Evolutionary conservation across 1,139 yeast genomes (phyloP).

Genomic region (Pneumocystis jirovecii): DNA sequence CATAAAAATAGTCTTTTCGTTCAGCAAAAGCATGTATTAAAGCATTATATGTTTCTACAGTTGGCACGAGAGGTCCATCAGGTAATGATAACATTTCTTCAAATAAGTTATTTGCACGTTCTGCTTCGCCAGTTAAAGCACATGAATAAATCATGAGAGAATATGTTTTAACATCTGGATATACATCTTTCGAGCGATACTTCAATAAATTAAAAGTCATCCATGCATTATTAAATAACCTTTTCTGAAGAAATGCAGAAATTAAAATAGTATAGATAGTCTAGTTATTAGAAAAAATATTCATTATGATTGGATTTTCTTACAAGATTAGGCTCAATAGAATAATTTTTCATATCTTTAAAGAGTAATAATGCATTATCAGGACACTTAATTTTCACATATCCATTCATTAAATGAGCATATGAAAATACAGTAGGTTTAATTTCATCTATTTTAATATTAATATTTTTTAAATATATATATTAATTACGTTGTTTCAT

Average conservation of each 20-base stretch:
- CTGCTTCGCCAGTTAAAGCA: constrained; percentile 6
- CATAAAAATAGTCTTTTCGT: constrained; percentile 10
- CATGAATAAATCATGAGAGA: constrained; percentile 11
- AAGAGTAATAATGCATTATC: constrained; percentile 5
- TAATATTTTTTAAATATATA: not conserved
- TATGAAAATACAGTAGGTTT: constrained; percentile 9
- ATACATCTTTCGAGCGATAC: constrained; percentile 3
- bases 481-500: not conserved
- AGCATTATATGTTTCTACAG: constrained; percentile 9
- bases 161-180: constrained; percentile 12
- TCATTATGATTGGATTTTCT: not conserved
- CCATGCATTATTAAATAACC: constrained; percentile 5
- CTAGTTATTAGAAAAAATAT: not conserved
- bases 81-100: constrained; percentile 6
- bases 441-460: constrained; percentile 2
- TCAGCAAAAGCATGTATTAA: constrained; percentile 9
- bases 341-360: constrained; percentile 9
- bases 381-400: constrained; percentile 2
- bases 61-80: constrained; percentile 4
- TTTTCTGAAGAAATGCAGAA: constrained; percentile 6
- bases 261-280: constrained; percentile 7
- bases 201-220: constrained; percentile 8
- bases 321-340: constrained; percentile 10
- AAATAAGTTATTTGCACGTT: constrained; percentile 10
- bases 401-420: constrained; percentile 11